phyloP scores from a whole-genome alignment of 1,284 basidiomycete genomes.

The Mycena citricolor region DNA sequence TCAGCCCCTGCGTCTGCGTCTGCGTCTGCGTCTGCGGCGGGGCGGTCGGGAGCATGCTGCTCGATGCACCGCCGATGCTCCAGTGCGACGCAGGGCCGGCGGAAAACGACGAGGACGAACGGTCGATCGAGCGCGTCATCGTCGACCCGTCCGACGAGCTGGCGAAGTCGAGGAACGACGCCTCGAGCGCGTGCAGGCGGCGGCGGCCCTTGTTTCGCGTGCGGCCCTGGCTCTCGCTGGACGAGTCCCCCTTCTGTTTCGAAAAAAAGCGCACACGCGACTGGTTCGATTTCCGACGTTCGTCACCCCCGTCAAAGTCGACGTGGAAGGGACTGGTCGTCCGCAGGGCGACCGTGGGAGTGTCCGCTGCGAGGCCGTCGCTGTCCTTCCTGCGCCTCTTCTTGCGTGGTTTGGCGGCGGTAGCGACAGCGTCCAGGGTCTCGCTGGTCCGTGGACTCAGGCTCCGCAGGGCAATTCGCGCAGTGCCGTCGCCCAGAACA shows the following conservation, averaged over 20 bases:
- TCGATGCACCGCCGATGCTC: slow-evolving; percentile 16
- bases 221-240: slow-evolving; percentile 10
- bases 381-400: slow-evolving; percentile 5
- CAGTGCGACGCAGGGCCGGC: slow-evolving; percentile 15
- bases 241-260: slow-evolving; percentile 7
- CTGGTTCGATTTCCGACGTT: slow-evolving; percentile 16
- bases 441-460: slow-evolving; percentile 42
- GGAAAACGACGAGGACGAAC: slow-evolving; percentile 22
- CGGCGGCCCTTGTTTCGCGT: slow-evolving; percentile 1
- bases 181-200: slow-evolving; percentile 26
- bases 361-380: slow-evolving; percentile 11
- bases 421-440: slow-evolving; percentile 24
- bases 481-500: slow-evolving; percentile 33
- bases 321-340: slow-evolving; percentile 46
- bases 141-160: slow-evolving; percentile 47
- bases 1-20: slow-evolving; percentile 19
- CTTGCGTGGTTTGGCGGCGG: slow-evolving; percentile 15
- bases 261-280: slow-evolving; percentile 25
- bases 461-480: slow-evolving; percentile 37
- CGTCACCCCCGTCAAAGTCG: slow-evolving; percentile 33
- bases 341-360: slow-evolving; percentile 28
- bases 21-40: slow-evolving; percentile 9
- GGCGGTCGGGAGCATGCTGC: slow-evolving; percentile 13
- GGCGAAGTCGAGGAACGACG: slow-evolving; percentile 62
- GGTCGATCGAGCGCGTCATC: slow-evolving; percentile 35